phyloP scores from a whole-genome alignment of 2,329 filamentous ascomycete species.

The Talaromyces sp. region DNA sequence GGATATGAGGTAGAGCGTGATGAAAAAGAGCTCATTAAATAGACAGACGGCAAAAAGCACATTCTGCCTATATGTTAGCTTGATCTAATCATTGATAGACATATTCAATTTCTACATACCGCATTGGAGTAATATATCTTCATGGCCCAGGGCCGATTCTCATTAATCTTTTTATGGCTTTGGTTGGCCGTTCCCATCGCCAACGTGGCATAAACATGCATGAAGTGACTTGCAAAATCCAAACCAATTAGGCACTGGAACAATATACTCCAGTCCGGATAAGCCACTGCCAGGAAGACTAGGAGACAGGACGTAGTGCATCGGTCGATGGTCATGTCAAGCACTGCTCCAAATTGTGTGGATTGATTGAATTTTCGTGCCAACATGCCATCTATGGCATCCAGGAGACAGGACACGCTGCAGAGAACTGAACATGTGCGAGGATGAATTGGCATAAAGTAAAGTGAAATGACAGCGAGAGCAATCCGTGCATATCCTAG shows the following conservation, averaged over 20 bases:
- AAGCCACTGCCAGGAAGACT: conserved; percentile 90
- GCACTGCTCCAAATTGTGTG: conserved; percentile 90
- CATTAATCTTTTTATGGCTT: conserved; percentile 92
- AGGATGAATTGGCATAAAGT: conserved; percentile 98
- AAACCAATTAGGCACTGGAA: conserved; percentile 92
- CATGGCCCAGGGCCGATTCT: conserved; percentile 80
- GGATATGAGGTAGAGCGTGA: conserved; percentile 92
- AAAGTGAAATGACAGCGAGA: conserved; percentile 83
- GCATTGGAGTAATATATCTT: conserved; percentile 97
- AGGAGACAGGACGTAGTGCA: conserved; percentile 94
- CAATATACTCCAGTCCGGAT: conserved; percentile 86
- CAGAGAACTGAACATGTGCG: conserved; percentile 84
- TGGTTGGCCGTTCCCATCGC: conserved; percentile 77
- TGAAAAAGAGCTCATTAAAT: conserved; percentile 95
- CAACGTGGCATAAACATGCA: conserved; percentile 97
- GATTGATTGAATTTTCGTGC: conserved; percentile 84
- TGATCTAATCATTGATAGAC: not conserved
- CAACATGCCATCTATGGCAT: conserved; percentile 89
- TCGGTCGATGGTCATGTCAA: conserved; percentile 98
- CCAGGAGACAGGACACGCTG: conserved; percentile 88
- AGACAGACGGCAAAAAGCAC: conserved; percentile 88
- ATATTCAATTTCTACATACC: conserved; percentile 53
- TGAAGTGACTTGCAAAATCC: conserved; percentile 94
- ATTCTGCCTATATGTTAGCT: conserved; percentile 53
- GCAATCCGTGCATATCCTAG: conserved; percentile 74